phyloP scores from a whole-genome alignment of 1,284 basidiomycete genomes.

The Sporisorium sorghi region DNA sequence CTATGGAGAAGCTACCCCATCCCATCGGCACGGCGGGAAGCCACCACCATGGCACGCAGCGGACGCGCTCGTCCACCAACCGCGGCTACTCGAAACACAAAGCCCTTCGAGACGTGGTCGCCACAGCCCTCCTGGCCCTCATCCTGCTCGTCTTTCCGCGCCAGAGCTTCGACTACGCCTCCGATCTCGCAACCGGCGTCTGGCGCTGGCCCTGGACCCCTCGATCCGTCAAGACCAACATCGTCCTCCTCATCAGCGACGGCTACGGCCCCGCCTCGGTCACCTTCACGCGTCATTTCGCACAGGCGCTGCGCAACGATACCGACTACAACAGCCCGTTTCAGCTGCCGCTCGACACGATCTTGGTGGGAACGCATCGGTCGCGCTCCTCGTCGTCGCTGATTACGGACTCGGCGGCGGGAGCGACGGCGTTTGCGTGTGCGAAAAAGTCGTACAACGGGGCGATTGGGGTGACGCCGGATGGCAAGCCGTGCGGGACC shows the following conservation, averaged over 20 bases:
- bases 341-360: constrained; percentile 65
- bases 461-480: constrained; percentile 66
- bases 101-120: constrained; percentile 10
- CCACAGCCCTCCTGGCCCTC: constrained; percentile 11
- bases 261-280: constrained; percentile 69
- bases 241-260: constrained; percentile 70
- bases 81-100: constrained; percentile 2
- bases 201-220: constrained; percentile 46
- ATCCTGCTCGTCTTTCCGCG: neutral
- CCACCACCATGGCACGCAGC: neutral
- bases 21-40: constrained; percentile 6
- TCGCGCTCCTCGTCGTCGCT: constrained; percentile 67
- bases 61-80: neutral
- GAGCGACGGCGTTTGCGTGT: constrained; percentile 70
- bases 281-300: constrained; percentile 66
- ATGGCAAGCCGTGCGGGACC: constrained; percentile 66
- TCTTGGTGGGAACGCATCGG: constrained; percentile 67
- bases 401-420: constrained; percentile 70
- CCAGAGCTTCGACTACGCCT: constrained; percentile 14
- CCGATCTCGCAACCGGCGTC: constrained; percentile 16
- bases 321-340: constrained; percentile 29
- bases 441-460: constrained; percentile 70
- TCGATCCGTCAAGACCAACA: constrained; percentile 58
- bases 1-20: constrained; percentile 26
- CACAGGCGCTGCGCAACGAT: constrained; percentile 59